Evolutionary conservation across 148 eudicot genomes (phyloP).

Genomic region (Drosera capensis): DNA sequence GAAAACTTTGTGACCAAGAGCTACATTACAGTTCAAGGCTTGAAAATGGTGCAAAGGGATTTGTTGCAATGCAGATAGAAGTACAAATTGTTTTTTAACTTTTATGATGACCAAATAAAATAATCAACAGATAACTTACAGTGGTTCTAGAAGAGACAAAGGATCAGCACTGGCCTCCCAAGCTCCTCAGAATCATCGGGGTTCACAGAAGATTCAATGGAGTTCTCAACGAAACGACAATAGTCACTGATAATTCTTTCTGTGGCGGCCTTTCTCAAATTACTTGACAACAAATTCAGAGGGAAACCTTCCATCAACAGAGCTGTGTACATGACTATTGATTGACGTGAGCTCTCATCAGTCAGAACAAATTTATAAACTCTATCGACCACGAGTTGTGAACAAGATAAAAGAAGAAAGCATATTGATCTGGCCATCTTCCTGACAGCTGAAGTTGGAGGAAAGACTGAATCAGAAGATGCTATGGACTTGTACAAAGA

Average conservation of each 20-base stretch:
- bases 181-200: slow-evolving; percentile 16
- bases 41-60: too few species aligned
- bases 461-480: slow-evolving; percentile 30
- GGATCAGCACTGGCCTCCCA: slow-evolving; percentile 47
- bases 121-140: slow-evolving; percentile 32
- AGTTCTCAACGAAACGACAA: slow-evolving; percentile 41
- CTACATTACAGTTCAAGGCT: too few species aligned
- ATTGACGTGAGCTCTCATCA: slow-evolving; percentile 24
- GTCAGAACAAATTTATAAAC: slow-evolving; percentile 33
- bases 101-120: too few species aligned
- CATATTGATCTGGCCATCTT: slow-evolving; percentile 63
- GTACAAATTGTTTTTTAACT: too few species aligned
- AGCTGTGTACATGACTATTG: slow-evolving; percentile 32
- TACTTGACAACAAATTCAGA: slow-evolving; percentile 42
- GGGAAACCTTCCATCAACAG: slow-evolving; percentile 85
- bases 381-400: slow-evolving; percentile 37
- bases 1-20: too few species aligned
- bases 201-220: slow-evolving; percentile 21
- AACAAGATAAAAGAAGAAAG: slow-evolving; percentile 36
- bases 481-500: slow-evolving; percentile 36
- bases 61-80: too few species aligned
- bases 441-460: slow-evolving; percentile 34
- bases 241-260: slow-evolving; percentile 43
- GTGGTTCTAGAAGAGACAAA: slow-evolving; percentile 52
- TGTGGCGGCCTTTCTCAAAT: slow-evolving; percentile 28